Base-by-base conservation (phyloP, 1,139 yeast species). In the Saccharomyces hybrid region DNA sequence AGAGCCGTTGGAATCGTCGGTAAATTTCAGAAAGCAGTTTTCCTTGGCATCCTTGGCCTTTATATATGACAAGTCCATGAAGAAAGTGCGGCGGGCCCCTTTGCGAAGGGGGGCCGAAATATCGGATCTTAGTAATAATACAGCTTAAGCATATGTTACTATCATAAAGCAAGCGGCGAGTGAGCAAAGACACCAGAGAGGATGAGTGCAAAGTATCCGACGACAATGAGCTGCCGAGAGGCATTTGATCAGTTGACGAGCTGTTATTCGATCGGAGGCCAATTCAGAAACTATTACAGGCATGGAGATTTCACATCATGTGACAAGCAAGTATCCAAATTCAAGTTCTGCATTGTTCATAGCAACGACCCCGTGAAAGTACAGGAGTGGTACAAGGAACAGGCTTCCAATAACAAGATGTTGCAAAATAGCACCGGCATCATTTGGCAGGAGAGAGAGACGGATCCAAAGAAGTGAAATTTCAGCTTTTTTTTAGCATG, bases 261-360 rank as follows among this genome's bases (percentile, higher is more conserved):
- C 51, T 91, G 98, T 69, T 89, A 88, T 73, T 87, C 97, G 0
- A 67, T 90, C 2, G 97, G 97, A 1, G 97, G 97, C 0, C 97
- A 90, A 68, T 73, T 87, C 31, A 80, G 93, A 59, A 80, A 86
- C 69, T 85, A 87, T 65, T 91, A 91, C 67, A 73, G 97, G 52
- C 86, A 83, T 65, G 97, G 97, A 3, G 80, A 83, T 49, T 78
- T 88, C 64, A 82, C 85, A 54, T 74, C 80, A 56, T 91, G 98
- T 71, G 78, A 77, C 47, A 78, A 78, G 54, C 88, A 88, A 64
- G 76, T 88, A 58, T 81, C 80, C 47, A 89, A 89, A 73, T 76
- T 90, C 63, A 85, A 87, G 78, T 90, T 91, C 71, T 91, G 98
- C 59, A 65, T 91, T 47, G 75, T 77, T 54, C 79, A 87, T 68